These are phyloP conservation scores for Coprinellus aureogranulatus DNA, from an alignment of 768 basidiomycete species.

Conservation along the genomic window DNA sequence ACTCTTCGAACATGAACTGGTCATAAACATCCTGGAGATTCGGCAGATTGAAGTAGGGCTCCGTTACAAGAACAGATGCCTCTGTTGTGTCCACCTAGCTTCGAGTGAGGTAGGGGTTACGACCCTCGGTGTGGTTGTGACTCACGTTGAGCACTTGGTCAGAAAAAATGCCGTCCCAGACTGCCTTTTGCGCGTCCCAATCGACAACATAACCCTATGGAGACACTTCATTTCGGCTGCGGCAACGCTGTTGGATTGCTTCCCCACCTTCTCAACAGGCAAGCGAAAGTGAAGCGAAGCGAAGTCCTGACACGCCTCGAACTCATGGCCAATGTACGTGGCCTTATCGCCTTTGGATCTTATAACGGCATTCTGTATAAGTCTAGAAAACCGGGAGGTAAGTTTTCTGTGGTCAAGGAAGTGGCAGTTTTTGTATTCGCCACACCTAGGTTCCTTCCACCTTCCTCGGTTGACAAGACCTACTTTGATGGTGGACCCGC, in stretches of 20 bases:
- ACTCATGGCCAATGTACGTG: conserved; percentile 85
- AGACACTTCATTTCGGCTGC: conserved; percentile 17
- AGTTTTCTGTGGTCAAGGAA: neutral
- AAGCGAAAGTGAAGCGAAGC: conserved; percentile 79
- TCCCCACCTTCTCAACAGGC: conserved; percentile 80
- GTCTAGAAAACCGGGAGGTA: conserved; percentile 34
- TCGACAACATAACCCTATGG: conserved; percentile 87
- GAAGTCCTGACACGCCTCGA: conserved; percentile 73
- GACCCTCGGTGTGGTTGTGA: neutral
- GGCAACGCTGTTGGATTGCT: neutral
- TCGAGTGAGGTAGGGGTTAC: neutral
- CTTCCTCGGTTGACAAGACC: conserved; percentile 43
- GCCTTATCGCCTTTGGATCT: conserved; percentile 81
- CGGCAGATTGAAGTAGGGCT: conserved; percentile 91
- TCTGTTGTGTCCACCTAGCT: conserved; percentile 67
- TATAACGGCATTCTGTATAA: conserved; percentile 78
- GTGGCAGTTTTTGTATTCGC: neutral
- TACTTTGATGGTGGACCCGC: conserved; percentile 78
- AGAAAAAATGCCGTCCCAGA: conserved; percentile 91
- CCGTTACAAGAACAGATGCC: conserved; percentile 81
- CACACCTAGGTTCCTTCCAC: conserved; percentile 25
- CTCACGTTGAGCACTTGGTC: conserved; percentile 64
- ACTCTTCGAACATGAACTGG: conserved; percentile 95
- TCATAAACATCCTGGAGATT: conserved; percentile 92
- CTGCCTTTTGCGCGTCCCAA: conserved; percentile 92